phyloP scores from a whole-genome alignment of 2,329 filamentous ascomycete species.

The Shiraia sp. region DNA sequence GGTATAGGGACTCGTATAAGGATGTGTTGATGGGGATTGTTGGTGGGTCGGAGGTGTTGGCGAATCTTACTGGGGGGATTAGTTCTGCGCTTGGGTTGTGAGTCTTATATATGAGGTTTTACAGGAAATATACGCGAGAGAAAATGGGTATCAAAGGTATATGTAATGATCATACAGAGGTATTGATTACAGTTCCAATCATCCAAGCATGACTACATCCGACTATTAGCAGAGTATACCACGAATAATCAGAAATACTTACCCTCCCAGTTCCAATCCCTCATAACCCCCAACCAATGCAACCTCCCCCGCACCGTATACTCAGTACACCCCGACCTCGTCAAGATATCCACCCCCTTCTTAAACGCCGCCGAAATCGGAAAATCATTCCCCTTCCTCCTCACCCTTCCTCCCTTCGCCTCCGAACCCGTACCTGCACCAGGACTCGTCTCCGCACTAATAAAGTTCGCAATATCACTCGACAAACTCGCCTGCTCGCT shows the following conservation, averaged over 20 bases:
- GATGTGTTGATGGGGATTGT: conserved; percentile 11
- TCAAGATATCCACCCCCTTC: conserved; percentile 31
- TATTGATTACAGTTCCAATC: neutral
- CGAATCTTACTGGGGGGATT: conserved; percentile 16
- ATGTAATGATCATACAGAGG: too few relatives aligned
- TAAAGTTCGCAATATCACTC: conserved; percentile 11
- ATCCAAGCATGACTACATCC: conserved; percentile 5
- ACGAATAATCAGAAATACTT: conserved; percentile 32
- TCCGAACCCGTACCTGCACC: conserved; percentile 6
- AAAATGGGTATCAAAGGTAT: too few relatives aligned
- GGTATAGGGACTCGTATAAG: conserved; percentile 16
- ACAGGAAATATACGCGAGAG: neutral
- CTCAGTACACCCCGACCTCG: conserved; percentile 57
- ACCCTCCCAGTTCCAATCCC: conserved; percentile 72
- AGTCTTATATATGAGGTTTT: neutral
- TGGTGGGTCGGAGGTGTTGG: conserved; percentile 12
- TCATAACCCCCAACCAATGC: conserved; percentile 73
- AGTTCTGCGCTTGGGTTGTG: conserved; percentile 13
- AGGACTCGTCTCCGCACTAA: conserved; percentile 10
- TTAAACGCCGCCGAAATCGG: conserved; percentile 42
- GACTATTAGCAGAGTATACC: neutral
- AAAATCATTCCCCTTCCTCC: conserved; percentile 19
- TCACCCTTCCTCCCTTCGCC: too few relatives aligned
- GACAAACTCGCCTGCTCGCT: conserved; percentile 5
- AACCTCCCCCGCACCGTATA: conserved; percentile 65